Evolutionary conservation across 495 filamentous ascomycete species (phyloP), one percentile per base, ranked within the genome.

Genomic region (Sporormia fimetaria): DNA sequence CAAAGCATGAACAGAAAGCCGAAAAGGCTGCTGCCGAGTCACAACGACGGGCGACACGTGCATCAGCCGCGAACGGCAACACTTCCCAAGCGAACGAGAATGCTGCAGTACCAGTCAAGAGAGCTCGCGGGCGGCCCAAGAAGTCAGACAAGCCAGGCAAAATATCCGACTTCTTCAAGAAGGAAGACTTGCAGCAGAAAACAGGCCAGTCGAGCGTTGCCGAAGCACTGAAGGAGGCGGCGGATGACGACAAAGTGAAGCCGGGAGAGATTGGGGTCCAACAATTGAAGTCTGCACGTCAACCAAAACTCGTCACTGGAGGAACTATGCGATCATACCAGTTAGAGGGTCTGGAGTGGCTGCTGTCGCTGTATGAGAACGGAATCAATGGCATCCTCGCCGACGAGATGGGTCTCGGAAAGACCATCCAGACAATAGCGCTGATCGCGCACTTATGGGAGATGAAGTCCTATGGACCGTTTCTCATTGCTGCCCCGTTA

Each of bases 341-440:
- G 54, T 66, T 98, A 0, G 87, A 96, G 62, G 90, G 90, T 0
- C 58, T 98, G 16, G 87, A 90, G 14, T 98, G 90, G 90, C 73
- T 96, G 54, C 76, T 73, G 21, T 78, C 76, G 3, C 58, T 84
- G 5, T 93, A 85, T 57, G 85, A 94, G 68, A 94, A 94, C 58
- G 87, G 90, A 3, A 68, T 96, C 55, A 93, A 86, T 54, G 90
- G 90, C 0, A 98, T 98, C 46, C 60, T 98, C 16, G 90, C 90
- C 0, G 90, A 98, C 55, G 90, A 98, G 60, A 98, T 98, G 90
- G 90, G 90, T 1, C 60, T 96, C 18, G 88, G 88, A 51, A 96
- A 96, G 66, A 96, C 88, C 0, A 71, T 98, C 2, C 90, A 98
- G 61, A 83, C 87, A 0, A 96, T 96, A 26, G 81, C 85, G 0